These are phyloP conservation scores for Colletotrichum sp. DNA, from an alignment of 2,329 filamentous ascomycete species.

Conservation along the genomic window DNA sequence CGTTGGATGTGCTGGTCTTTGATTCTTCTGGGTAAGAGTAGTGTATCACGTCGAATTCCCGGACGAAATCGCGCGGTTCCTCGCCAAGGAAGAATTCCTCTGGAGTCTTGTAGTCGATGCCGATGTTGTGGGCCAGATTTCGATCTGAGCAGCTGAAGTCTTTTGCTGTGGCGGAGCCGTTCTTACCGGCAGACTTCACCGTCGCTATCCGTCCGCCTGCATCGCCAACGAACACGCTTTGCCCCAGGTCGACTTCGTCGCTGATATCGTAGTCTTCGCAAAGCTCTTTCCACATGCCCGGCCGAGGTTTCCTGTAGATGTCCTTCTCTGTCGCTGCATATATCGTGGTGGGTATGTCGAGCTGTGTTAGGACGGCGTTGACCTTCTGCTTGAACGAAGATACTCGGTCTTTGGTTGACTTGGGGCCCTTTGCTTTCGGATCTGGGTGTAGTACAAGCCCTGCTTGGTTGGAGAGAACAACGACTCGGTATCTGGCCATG, in stretches of 20 bases:
- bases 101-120: conserved; percentile 81
- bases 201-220: conserved; percentile 69
- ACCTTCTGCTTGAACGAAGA: conserved; percentile 85
- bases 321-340: conserved; percentile 90
- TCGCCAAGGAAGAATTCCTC: conserved; percentile 89
- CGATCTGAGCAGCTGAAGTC: conserved; percentile 73
- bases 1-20: conserved; percentile 24
- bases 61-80: conserved; percentile 66
- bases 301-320: conserved; percentile 83
- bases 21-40: conserved; percentile 50
- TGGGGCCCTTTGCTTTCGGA: conserved; percentile 68
- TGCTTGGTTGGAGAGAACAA: conserved; percentile 89
- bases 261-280: conserved; percentile 65
- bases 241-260: conserved; percentile 67
- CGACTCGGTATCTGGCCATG: conserved; percentile 68
- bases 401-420: conserved; percentile 67
- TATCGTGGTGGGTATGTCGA: conserved; percentile 78
- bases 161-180: conserved; percentile 40
- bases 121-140: conserved; percentile 86
- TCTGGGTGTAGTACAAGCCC: conserved; percentile 78
- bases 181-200: conserved; percentile 30
- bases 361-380: conserved; percentile 68
- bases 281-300: conserved; percentile 82
- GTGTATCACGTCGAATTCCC: conserved; percentile 73
- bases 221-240: conserved; percentile 89